phyloP scores from a whole-genome alignment of 1,284 basidiomycete species.

The Sutorius eximius region DNA sequence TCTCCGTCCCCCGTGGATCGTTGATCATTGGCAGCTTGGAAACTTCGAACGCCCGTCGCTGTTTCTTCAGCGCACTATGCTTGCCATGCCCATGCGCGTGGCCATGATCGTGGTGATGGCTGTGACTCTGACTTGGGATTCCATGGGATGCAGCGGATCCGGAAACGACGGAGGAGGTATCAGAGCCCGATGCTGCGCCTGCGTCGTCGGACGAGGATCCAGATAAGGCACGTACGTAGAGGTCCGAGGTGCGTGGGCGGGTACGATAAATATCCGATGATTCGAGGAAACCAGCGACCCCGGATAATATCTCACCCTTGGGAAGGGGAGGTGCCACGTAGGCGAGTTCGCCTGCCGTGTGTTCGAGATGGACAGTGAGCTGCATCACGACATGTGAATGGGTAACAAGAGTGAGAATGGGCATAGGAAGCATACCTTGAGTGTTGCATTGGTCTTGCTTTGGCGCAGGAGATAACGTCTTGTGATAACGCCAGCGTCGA shows the following conservation, averaged over 20 bases:
- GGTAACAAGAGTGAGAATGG: neutral
- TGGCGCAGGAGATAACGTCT: slow-evolving; percentile 71
- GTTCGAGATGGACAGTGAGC: slow-evolving; percentile 62
- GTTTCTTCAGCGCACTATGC: slow-evolving; percentile 19
- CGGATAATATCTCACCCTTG: slow-evolving; percentile 68
- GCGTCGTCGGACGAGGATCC: slow-evolving; percentile 40
- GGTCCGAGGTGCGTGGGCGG: slow-evolving; percentile 51
- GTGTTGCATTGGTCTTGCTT: slow-evolving; percentile 77
- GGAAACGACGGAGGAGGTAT: slow-evolving; percentile 27
- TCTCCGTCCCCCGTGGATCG: slow-evolving; percentile 62
- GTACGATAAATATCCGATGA: slow-evolving; percentile 52
- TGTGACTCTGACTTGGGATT: neutral
- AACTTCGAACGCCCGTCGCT: slow-evolving; percentile 42
- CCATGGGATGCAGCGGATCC: slow-evolving; percentile 7
- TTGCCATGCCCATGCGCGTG: neutral
- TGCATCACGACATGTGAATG: slow-evolving; percentile 29
- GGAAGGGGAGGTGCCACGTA: slow-evolving; percentile 68
- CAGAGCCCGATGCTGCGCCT: slow-evolving; percentile 25
- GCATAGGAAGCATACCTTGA: slow-evolving; percentile 47
- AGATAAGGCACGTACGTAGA: slow-evolving; percentile 37
- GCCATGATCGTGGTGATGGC: neutral
- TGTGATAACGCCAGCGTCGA: slow-evolving; percentile 59
- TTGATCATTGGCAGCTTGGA: slow-evolving; percentile 50
- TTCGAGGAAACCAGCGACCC: slow-evolving; percentile 59
- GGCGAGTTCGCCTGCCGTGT: slow-evolving; percentile 54